Conservation (phyloP, 2,329 filamentous ascomycete species). For the Cryphonectria radicalis region DNA sequence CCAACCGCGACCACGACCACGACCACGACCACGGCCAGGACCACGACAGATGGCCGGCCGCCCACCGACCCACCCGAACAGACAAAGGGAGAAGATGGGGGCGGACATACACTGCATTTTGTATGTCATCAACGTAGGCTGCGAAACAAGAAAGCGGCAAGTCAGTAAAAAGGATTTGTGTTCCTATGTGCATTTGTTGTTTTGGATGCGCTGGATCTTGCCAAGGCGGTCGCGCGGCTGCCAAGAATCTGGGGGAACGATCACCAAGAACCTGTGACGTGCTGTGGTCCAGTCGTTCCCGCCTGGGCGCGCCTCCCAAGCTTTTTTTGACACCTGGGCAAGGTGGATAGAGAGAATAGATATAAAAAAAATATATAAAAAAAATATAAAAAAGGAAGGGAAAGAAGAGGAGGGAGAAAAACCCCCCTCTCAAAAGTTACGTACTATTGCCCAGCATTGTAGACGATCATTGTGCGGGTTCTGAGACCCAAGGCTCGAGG, state of each 20-base stretch:
- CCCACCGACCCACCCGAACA: neutral
- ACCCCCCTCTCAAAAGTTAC: neutral
- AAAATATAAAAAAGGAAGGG: neutral
- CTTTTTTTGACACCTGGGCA: constrained; percentile 1
- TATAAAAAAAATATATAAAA: neutral
- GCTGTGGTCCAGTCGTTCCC: constrained; percentile 5
- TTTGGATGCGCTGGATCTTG: constrained; percentile 18
- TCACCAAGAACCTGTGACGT: constrained; percentile 1
- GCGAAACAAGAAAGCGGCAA: constrained; percentile 38
- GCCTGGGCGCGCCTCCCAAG: constrained; percentile 18
- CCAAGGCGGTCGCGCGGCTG: constrained; percentile 26
- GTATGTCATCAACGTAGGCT: constrained; percentile 53
- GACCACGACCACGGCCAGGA: no score
- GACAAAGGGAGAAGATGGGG: constrained; percentile 11
- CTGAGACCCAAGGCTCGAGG: constrained; percentile 27
- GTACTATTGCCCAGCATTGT: constrained; percentile 31
- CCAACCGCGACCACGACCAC: neutral
- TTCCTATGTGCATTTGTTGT: neutral
- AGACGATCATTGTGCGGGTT: constrained; percentile 29
- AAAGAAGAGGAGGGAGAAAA: no score
- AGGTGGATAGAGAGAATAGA: neutral
- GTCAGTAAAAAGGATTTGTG: neutral
- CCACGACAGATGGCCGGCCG: neutral
- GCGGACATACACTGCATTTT: constrained; percentile 53
- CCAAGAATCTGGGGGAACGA: constrained; percentile 25